Conservation (phyloP, 768 basidiomycete species). For the Xerocomellus chrysenteron region DNA sequence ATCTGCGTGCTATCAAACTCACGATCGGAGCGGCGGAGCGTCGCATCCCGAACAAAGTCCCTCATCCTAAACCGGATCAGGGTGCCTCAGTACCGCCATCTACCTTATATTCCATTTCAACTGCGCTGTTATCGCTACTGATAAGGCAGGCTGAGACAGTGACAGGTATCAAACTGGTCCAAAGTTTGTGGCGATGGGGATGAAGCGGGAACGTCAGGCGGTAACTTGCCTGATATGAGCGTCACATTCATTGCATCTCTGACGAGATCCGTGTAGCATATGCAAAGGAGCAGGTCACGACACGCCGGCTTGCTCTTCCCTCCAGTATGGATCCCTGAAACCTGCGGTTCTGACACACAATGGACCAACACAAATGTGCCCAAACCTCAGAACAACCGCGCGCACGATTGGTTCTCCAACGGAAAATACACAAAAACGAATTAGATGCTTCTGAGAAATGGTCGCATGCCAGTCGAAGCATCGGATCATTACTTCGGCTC, state of each 20-base stretch:
- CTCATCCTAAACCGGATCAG: slow-evolving; percentile 32
- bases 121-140: slow-evolving; percentile 20
- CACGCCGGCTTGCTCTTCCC: too few species aligned
- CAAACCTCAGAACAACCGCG: too few species aligned
- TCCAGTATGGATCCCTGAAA: too few species aligned
- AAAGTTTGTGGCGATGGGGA: slow-evolving; percentile 21
- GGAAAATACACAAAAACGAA: too few species aligned
- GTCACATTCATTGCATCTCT: slow-evolving; percentile 39
- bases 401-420: too few species aligned
- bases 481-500: too few species aligned
- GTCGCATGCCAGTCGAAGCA: too few species aligned
- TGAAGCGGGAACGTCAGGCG: slow-evolving; percentile 9
- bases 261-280: slow-evolving; percentile 29
- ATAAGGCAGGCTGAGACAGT: slow-evolving; percentile 5
- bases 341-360: too few species aligned
- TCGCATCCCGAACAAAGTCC: slow-evolving; percentile 34
- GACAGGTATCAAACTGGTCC: slow-evolving; percentile 14
- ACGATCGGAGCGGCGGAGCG: slow-evolving; percentile 59
- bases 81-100: slow-evolving; percentile 36
- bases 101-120: slow-evolving; percentile 43
- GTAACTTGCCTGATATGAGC: slow-evolving; percentile 28
- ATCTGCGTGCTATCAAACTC: slow-evolving; percentile 77
- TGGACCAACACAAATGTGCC: too few species aligned
- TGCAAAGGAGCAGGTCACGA: too few species aligned
- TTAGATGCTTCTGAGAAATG: too few species aligned